Evolutionary conservation across 1,284 basidiomycete genomes (phyloP).

Genomic region (Moniliophthora roreri): DNA sequence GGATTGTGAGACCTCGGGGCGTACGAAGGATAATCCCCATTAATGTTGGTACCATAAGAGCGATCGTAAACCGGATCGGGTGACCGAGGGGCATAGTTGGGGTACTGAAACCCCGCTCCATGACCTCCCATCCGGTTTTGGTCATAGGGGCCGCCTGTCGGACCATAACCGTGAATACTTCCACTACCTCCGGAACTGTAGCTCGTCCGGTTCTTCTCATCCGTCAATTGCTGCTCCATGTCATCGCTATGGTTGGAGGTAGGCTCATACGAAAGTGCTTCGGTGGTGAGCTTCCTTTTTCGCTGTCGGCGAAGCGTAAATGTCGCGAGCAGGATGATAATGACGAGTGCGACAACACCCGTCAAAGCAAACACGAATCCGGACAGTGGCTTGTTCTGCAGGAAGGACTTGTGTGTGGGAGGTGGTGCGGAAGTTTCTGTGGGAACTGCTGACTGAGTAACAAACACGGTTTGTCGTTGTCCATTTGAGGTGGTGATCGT

Average conservation of each 20-base stretch:
- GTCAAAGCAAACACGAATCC: conserved; percentile 57
- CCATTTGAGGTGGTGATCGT: conserved; percentile 17
- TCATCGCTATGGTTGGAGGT: conserved; percentile 27
- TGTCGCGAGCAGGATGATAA: conserved; percentile 44
- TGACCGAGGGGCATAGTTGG: background rate
- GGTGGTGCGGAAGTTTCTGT: conserved; percentile 15
- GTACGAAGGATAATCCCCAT: conserved; percentile 2
- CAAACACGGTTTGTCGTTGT: conserved; percentile 23
- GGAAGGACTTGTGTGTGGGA: conserved; percentile 40
- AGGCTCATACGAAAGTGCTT: conserved; percentile 58
- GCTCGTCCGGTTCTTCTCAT: conserved; percentile 36
- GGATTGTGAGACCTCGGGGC: conserved; percentile 7
- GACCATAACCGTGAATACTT: background rate
- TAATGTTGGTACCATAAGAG: no score
- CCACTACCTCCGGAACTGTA: conserved; percentile 19
- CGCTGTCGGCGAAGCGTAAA: conserved; percentile 49
- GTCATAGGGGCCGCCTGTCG: background rate
- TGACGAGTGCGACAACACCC: conserved; percentile 48
- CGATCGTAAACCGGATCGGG: background rate
- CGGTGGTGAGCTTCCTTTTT: conserved; percentile 42
- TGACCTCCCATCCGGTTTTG: background rate
- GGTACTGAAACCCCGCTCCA: background rate
- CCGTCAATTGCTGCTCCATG: conserved; percentile 25
- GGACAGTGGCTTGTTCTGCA: conserved; percentile 61
- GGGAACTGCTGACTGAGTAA: conserved; percentile 20